Evolutionary conservation across 306 rosid genomes (phyloP).

Genomic region (Cucumis cinereus): DNA sequence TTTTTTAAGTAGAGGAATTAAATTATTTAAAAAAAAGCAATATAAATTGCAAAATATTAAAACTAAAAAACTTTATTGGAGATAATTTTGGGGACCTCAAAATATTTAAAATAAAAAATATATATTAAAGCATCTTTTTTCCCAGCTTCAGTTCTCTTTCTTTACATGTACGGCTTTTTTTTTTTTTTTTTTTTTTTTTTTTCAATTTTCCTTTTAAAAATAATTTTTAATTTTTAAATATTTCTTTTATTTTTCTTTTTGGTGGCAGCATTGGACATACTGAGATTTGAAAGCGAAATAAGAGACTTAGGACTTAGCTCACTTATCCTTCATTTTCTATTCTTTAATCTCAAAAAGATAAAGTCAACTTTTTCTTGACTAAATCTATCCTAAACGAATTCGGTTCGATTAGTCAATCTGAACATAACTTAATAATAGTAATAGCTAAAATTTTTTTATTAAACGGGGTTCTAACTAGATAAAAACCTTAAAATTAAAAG

Average conservation of each 20-base stretch:
- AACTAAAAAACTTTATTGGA: neutral
- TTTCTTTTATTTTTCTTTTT: neutral
- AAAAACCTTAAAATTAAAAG: too few relatives aligned
- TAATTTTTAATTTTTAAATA: neutral
- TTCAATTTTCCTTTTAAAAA: too few relatives aligned
- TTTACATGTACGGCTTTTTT: slow-evolving; percentile 17
- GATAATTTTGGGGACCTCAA: slow-evolving; percentile 40
- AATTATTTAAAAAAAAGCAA: too few relatives aligned
- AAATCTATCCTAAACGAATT: neutral
- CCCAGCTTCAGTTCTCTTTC: neutral
- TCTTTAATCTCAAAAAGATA: neutral
- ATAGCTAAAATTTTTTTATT: too few relatives aligned
- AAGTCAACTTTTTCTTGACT: neutral
- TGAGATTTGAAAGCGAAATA: slow-evolving; percentile 2
- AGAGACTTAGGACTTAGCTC: neutral
- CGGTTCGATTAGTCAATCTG: rapidly evolving
- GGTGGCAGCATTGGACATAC: neutral
- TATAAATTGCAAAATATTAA: neutral
- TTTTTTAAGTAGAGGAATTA: neutral
- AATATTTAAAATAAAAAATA: neutral
- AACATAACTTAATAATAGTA: neutral
- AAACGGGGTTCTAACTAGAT: too few relatives aligned
- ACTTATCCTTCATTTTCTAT: neutral
- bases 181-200: neutral
- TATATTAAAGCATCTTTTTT: slow-evolving; percentile 3